A percentile compares a stretch with the other conserved stretches of the same genome.
phyloP scores from a whole-genome alignment of 306 rosid genomes.

The Citrullus colocynthis region DNA sequence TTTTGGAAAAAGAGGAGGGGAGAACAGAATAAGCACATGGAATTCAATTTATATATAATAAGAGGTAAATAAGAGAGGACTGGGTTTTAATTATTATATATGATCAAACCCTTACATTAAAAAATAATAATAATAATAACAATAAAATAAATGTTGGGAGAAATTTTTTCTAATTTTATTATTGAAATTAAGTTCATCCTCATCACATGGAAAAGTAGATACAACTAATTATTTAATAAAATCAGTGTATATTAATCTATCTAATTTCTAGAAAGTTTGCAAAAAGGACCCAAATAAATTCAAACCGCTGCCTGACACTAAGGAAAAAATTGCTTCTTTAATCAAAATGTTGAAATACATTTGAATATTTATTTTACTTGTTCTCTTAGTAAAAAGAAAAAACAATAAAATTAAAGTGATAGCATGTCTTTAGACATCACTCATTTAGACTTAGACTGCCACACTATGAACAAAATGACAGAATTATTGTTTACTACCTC shows the following conservation, averaged over 20 bases:
- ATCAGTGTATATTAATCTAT: neutral
- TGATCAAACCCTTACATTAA: neutral
- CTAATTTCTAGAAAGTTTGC: neutral
- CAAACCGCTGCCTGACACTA: neutral
- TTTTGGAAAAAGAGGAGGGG: too few relatives aligned
- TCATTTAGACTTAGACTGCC: too few relatives aligned
- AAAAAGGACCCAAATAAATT: neutral
- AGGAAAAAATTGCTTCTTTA: too few relatives aligned
- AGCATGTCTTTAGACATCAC: too few relatives aligned
- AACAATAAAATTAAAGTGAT: too few relatives aligned
- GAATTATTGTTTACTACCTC: too few relatives aligned
- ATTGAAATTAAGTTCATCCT: neutral
- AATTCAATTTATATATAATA: neutral
- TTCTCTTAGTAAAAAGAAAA: too few relatives aligned
- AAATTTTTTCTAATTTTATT: neutral
- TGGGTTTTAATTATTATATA: neutral
- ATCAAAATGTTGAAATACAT: too few relatives aligned
- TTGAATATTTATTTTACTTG: too few relatives aligned
- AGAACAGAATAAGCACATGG: neutral
- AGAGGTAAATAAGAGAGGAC: neutral
- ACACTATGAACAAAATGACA: too few relatives aligned
- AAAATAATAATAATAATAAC: too few relatives aligned
- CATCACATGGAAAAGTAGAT: neutral
- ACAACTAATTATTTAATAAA: neutral
- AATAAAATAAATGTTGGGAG: neutral